phyloP scores from a whole-genome alignment of 257 asterid species.

The Jacaranda copaia region DNA sequence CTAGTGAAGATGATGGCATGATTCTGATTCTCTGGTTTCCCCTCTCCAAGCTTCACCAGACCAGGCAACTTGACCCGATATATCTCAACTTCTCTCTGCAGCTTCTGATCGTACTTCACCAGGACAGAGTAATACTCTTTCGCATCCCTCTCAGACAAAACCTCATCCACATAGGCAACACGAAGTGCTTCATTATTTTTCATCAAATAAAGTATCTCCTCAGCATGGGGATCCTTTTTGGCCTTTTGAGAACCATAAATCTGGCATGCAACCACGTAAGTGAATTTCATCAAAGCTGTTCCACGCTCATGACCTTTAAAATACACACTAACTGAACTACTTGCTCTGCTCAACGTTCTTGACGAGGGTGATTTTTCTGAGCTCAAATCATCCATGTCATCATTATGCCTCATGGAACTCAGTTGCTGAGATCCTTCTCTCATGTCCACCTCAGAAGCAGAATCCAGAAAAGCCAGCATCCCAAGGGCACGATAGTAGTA shows the following conservation, averaged over 20 bases:
- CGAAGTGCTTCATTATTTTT: slow-evolving; percentile 94
- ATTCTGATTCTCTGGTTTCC: slow-evolving; percentile 98
- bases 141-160: slow-evolving; percentile 84
- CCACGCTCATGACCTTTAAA: slow-evolving; percentile 97
- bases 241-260: slow-evolving; percentile 97
- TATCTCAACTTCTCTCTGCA: slow-evolving; percentile 92
- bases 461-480: slow-evolving; percentile 97
- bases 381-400: slow-evolving; percentile 51
- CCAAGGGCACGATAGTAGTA: slow-evolving; percentile 97
- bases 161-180: slow-evolving; percentile 99
- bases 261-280: slow-evolving; percentile 98
- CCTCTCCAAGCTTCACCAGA: slow-evolving; percentile 97
- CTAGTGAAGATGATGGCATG: slow-evolving; percentile 96
- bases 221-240: slow-evolving; percentile 96
- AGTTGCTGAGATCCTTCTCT: slow-evolving; percentile 83
- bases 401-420: slow-evolving; percentile 69
- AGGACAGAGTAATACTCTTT: slow-evolving; percentile 87
- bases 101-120: slow-evolving; percentile 84
- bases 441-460: slow-evolving; percentile 99
- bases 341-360: slow-evolving; percentile 80
- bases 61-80: slow-evolving; percentile 98
- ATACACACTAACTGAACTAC: slow-evolving; percentile 72
- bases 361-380: slow-evolving; percentile 65
- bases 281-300: slow-evolving; percentile 92
- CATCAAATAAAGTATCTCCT: slow-evolving; percentile 91